phyloP scores from a whole-genome alignment of 2,329 filamentous ascomycete genomes.

The Bipolaris cookei region DNA sequence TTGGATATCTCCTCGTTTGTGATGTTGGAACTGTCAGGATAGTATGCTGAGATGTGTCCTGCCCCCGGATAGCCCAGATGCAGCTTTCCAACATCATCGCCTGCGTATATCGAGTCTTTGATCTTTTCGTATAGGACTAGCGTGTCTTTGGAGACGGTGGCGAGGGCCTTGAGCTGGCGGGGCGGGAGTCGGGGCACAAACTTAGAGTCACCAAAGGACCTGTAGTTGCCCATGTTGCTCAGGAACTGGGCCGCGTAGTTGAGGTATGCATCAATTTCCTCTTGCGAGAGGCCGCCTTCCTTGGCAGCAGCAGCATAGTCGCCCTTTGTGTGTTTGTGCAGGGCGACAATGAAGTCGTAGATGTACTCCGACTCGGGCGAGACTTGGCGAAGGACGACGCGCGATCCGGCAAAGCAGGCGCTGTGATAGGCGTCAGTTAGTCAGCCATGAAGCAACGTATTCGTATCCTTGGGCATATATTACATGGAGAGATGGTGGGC shows the following conservation, averaged over 20 bases:
- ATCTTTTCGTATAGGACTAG: constrained; percentile 52
- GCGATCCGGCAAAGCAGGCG: constrained; percentile 57
- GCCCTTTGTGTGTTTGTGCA: constrained; percentile 57
- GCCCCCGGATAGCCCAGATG: constrained; percentile 58
- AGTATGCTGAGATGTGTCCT: constrained; percentile 59
- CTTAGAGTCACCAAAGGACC: constrained; percentile 59
- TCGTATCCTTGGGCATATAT: not conserved
- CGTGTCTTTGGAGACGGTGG: constrained; percentile 49
- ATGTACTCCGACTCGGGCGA: constrained; percentile 60
- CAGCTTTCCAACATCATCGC: constrained; percentile 50
- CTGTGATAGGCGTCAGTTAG: constrained; percentile 28
- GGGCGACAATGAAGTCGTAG: constrained; percentile 61
- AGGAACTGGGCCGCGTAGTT: constrained; percentile 55
- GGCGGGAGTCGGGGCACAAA: constrained; percentile 57
- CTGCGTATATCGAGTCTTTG: constrained; percentile 56
- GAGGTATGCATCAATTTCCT: constrained; percentile 48
- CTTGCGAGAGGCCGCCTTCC: constrained; percentile 50
- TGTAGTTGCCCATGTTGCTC: constrained; percentile 63
- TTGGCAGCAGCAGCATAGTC: constrained; percentile 56
- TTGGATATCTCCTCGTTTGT: constrained; percentile 56
- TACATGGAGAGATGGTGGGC: constrained; percentile 68
- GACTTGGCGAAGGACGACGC: constrained; percentile 61
- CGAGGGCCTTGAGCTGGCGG: constrained; percentile 54
- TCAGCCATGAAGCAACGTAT: not conserved
- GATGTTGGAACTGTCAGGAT: constrained; percentile 57